Percentiles rank a stretch among this genome's conserved stretches.
phyloP scores from a whole-genome alignment of 2,329 filamentous ascomycete species.

The Monilinia laxa region DNA sequence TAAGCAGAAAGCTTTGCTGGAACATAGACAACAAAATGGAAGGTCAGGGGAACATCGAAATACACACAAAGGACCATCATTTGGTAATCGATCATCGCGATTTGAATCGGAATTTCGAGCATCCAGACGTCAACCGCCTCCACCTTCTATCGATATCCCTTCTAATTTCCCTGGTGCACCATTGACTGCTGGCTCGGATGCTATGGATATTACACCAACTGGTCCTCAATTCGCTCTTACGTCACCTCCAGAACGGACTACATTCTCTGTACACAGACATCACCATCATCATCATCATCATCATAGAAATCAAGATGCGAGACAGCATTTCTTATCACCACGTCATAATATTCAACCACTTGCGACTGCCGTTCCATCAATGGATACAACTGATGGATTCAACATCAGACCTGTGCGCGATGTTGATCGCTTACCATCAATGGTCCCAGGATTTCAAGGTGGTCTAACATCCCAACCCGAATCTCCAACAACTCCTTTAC shows the following conservation, averaged over 20 bases:
- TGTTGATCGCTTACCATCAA: conserved; percentile 78
- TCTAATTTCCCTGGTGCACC: conserved; percentile 51
- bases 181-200: conserved; percentile 48
- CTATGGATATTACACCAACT: conserved; percentile 61
- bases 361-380: conserved; percentile 63
- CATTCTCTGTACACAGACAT: conserved; percentile 56
- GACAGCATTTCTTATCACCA: conserved; percentile 50
- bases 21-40: conserved; percentile 41
- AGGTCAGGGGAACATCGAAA: conserved; percentile 36
- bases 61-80: conserved; percentile 43
- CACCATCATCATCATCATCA: conserved; percentile 52
- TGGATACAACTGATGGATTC: conserved; percentile 70
- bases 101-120: conserved; percentile 59
- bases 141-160: conserved; percentile 79
- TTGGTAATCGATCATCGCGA: conserved; percentile 53
- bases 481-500: conserved; percentile 82
- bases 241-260: conserved; percentile 69
- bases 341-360: conserved; percentile 63
- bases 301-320: conserved; percentile 53
- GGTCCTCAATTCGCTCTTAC: conserved; percentile 62
- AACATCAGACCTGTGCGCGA: conserved; percentile 76
- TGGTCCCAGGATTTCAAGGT: conserved; percentile 67
- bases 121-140: conserved; percentile 75
- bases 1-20: conserved; percentile 59
- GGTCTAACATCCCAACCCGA: conserved; percentile 84